phyloP scores from a whole-genome alignment of 2,329 filamentous ascomycete genomes.

The Aspergillus cejpii region DNA sequence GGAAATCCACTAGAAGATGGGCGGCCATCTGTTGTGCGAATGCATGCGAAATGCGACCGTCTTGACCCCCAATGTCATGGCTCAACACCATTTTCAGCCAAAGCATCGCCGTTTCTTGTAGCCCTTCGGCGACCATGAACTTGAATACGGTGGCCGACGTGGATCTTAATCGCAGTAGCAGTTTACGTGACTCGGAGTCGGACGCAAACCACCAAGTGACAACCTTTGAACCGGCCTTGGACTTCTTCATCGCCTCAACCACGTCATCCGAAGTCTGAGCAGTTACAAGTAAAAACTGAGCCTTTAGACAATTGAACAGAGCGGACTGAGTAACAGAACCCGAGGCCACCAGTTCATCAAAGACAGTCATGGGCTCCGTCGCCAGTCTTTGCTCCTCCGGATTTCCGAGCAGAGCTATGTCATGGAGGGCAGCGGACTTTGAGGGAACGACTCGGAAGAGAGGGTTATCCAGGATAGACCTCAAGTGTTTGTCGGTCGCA shows the following conservation, averaged over 20 bases:
- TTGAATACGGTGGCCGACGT: slow-evolving; percentile 28
- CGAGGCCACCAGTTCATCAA: slow-evolving; percentile 37
- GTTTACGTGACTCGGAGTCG: slow-evolving; percentile 23
- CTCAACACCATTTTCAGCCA: slow-evolving; percentile 32
- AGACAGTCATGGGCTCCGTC: slow-evolving; percentile 30
- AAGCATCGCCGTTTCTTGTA: slow-evolving; percentile 28
- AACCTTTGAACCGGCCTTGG: slow-evolving; percentile 31
- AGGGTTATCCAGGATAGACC: slow-evolving; percentile 37
- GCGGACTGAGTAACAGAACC: slow-evolving; percentile 25
- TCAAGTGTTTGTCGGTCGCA: slow-evolving; percentile 36
- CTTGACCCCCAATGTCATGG: slow-evolving; percentile 22
- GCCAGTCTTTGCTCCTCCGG: slow-evolving; percentile 17
- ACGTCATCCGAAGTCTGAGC: slow-evolving; percentile 16
- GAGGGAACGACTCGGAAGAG: slow-evolving; percentile 37
- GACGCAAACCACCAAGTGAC: slow-evolving; percentile 40
- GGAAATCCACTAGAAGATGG: slow-evolving; percentile 26
- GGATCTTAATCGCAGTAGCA: slow-evolving; percentile 26
- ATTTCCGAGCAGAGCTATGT: slow-evolving; percentile 10
- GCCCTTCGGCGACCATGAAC: slow-evolving; percentile 37
- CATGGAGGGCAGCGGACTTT: slow-evolving; percentile 13
- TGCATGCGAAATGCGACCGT: slow-evolving; percentile 20
- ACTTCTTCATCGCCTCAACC: slow-evolving; percentile 28
- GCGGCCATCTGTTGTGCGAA: slow-evolving; percentile 19
- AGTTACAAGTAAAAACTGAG: slow-evolving; percentile 29
- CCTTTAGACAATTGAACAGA: slow-evolving; percentile 29